phyloP scores from a whole-genome alignment of 108 stramenopile species.

The Pseudonitzschia pungens region DNA sequence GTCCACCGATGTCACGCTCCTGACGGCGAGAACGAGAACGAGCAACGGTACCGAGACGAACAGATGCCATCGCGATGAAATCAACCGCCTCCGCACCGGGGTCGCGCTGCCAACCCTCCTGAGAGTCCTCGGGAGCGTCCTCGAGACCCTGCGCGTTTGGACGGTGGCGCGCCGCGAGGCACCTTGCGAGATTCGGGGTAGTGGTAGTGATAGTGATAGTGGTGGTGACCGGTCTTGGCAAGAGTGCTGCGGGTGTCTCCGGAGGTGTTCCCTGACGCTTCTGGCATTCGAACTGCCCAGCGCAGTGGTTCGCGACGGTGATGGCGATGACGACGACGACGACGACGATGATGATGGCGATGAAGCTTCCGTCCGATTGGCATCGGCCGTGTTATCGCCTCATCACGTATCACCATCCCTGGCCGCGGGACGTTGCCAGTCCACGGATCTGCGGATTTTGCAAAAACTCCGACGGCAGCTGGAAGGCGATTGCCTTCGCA shows the following conservation, averaged over 20 bases:
- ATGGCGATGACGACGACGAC: not conserved
- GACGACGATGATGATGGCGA: not conserved
- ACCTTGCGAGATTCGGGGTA: no score
- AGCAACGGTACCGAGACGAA: not conserved
- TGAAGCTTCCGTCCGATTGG: not conserved
- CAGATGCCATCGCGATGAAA: no score
- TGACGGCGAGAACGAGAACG: not conserved
- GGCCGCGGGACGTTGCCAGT: not conserved
- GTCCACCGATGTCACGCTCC: conserved; percentile 11
- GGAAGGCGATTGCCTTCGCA: not conserved
- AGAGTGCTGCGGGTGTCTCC: conserved; percentile 5
- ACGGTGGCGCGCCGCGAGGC: no score
- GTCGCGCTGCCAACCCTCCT: not conserved
- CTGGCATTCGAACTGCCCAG: not conserved
- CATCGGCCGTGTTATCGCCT: not conserved
- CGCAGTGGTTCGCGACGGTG: not conserved
- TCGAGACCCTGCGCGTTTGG: not conserved
- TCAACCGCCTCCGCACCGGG: not conserved
- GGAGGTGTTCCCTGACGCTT: conserved; percentile 8
- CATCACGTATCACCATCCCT: conserved; percentile 1
- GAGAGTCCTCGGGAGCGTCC: not conserved
- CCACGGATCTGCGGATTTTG: not conserved
- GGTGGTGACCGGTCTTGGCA: no score
- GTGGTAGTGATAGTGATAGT: no score
- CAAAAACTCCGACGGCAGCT: not conserved